A percentile compares a stretch with the other conserved stretches of the same genome.
Conservation (phyloP, 176 grass and related monocot species). For the Oryza brachyantha region DNA sequence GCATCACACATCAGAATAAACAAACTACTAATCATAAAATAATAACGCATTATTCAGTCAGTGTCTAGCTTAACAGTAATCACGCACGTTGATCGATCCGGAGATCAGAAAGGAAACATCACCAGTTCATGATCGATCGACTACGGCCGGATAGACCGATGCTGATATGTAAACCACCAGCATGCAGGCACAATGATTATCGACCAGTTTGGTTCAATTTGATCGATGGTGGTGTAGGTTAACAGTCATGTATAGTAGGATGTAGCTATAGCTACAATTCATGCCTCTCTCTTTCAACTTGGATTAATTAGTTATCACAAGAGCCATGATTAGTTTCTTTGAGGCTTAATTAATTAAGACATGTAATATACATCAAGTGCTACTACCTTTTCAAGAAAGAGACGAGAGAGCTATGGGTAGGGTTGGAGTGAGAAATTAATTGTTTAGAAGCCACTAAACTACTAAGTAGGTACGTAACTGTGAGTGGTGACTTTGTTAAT, state of each 20-base stretch:
- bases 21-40: not conserved
- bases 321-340: not conserved
- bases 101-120: not conserved
- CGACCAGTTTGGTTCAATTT: not conserved
- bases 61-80: not conserved
- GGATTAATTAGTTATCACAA: not conserved
- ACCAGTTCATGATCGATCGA: not conserved
- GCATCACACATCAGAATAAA: not conserved
- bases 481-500: no score
- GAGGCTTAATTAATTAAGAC: not conserved
- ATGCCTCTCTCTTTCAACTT: not conserved
- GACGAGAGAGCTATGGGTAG: not conserved
- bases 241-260: not conserved
- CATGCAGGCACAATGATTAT: not conserved
- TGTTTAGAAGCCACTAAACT: not conserved
- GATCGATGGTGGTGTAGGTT: not conserved
- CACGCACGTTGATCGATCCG: not conserved
- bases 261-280: not conserved
- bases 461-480: no score
- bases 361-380: not conserved
- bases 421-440: not conserved
- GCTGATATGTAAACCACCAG: not conserved
- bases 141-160: not conserved
- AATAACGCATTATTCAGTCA: not conserved
- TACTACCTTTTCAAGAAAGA: not conserved